Evolutionary conservation across 441 rosid genomes (phyloP).

Genomic region (Biscutella auriculata): DNA sequence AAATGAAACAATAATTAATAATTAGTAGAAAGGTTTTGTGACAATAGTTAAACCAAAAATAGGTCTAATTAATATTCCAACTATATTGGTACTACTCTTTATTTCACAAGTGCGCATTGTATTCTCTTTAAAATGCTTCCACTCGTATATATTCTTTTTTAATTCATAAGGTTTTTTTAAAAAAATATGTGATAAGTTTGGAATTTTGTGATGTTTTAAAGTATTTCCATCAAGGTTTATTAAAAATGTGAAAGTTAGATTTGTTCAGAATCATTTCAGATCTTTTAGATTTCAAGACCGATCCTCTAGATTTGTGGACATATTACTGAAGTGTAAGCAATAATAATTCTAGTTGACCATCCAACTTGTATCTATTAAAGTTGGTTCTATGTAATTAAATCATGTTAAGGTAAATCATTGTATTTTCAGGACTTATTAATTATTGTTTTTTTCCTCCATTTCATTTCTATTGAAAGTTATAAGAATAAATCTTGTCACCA

Average conservation of each 20-base stretch:
- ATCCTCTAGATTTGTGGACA: neutral
- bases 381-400: neutral
- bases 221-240: too few relatives aligned
- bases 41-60: neutral
- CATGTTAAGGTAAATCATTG: neutral
- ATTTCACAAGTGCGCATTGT: conserved; percentile 6
- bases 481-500: neutral
- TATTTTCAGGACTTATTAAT: neutral
- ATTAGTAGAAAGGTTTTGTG: too few relatives aligned
- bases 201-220: neutral
- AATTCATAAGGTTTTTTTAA: too few relatives aligned
- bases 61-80: too few relatives aligned
- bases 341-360: neutral
- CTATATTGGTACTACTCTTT: neutral
- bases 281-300: neutral
- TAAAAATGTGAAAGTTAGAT: too few relatives aligned
- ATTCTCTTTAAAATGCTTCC: neutral
- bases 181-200: neutral
- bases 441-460: neutral
- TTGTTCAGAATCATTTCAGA: too few relatives aligned
- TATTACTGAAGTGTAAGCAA: neutral
- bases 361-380: neutral
- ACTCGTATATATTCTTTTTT: neutral
- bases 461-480: neutral
- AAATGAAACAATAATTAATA: too few relatives aligned